phyloP scores from a whole-genome alignment of 352 stramenopile species.

The Globisporangium cylindrosporum region DNA sequence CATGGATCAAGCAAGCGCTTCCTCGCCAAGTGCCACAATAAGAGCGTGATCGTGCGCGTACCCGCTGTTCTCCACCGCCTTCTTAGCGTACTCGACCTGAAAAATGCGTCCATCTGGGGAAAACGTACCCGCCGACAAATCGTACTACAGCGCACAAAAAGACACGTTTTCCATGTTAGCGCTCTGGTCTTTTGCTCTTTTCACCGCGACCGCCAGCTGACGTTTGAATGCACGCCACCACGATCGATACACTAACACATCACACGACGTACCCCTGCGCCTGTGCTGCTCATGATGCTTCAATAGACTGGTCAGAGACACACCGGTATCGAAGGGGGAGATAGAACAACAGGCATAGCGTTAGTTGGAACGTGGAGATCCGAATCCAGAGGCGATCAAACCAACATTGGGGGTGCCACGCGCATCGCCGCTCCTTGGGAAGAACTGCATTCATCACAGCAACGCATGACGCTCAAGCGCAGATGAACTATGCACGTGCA shows the following conservation, averaged over 20 bases:
- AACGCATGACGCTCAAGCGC: background rate
- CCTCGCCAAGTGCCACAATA: background rate
- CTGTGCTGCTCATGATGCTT: conserved; percentile 77
- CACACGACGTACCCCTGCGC: conserved; percentile 48
- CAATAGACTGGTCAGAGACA: background rate
- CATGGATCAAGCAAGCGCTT: background rate
- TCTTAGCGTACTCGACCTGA: conserved; percentile 98
- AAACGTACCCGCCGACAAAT: conserved; percentile 92
- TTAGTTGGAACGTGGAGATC: background rate
- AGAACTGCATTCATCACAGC: background rate
- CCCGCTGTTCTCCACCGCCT: conserved; percentile 97
- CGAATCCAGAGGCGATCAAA: background rate
- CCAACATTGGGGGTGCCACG: too few relatives aligned
- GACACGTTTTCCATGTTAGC: background rate
- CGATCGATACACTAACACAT: background rate
- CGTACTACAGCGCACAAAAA: conserved; percentile 42
- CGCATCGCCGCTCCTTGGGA: background rate
- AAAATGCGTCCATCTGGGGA: conserved; percentile 98
- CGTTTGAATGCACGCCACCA: background rate
- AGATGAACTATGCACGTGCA: background rate
- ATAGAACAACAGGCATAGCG: background rate
- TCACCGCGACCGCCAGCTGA: background rate
- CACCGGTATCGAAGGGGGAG: background rate
- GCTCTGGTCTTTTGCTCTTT: background rate
- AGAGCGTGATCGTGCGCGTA: conserved; percentile 15